Base-by-base conservation (phyloP, 495 filamentous ascomycete species). In the Aspergillus sclerotioniger region DNA sequence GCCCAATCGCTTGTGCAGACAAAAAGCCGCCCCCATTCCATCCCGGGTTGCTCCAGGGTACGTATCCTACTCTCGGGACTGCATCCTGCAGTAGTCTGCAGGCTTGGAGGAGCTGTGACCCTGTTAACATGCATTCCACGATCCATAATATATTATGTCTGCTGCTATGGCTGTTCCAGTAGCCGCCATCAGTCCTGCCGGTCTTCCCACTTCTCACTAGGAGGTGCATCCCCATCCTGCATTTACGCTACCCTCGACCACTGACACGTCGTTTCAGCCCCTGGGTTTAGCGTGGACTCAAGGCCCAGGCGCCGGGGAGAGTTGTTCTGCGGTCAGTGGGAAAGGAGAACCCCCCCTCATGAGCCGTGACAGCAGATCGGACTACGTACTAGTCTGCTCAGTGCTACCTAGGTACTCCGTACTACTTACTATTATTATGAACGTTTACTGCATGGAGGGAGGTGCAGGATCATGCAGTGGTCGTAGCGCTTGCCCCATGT, bases 121-220 rank as follows among this genome's bases (percentile, higher is more conserved):
- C 49, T 53, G 51, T 53, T 35, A 49, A 17, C 54, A 19, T 19
- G 29, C 35, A 44, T 25, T 43, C 41, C 45, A 29, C 46, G 21
- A 31, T 50, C 6, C 25, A 6, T 25, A 25, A 25, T 25, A 25
- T 25, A 25, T 25, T 25, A 16, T 50, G n/a, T n/a, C n/a, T n/a
- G 47, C 47, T 50, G 47, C 46, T 29, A 19, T 28, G 28, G 39
- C 19, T 45, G 56, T 52, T 58, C 39, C 49, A 58, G 56, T 53
- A 53, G 49, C 49, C 56, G 56, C 56, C 49, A 33, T 41, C 41
- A 12, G 47, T 17, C 15, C 49, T 53, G 7, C 10, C 48, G 32
- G 48, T 52, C 8, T 4, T 3, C 50, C 13, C 10, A 20, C 20
- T 44, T 12, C 50, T 8, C 10, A 20, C 33, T 44, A 43, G 45